Base-by-base conservation (phyloP, 1,284 basidiomycete genomes). In the Rhodofomes roseus region DNA sequence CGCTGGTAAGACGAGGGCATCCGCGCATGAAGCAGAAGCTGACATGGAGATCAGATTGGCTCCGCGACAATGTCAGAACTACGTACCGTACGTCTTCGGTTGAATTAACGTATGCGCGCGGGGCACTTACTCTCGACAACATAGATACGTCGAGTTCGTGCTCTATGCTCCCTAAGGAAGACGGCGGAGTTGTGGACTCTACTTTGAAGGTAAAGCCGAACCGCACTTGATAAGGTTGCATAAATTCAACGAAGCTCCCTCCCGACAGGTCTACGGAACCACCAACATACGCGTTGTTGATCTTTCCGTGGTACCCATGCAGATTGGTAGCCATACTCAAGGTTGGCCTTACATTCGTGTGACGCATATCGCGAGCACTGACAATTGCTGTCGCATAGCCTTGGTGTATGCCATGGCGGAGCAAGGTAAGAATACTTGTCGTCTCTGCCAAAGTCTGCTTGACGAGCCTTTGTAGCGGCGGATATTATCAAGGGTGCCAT, bases 111-210 rank as follows among this genome's bases (percentile, higher is more conserved):
- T n/a, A n/a, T n/a, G n/a, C n/a, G n/a, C n/a, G n/a, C n/a, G n/a
- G n/a, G n/a, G n/a, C n/a, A n/a, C n/a, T n/a, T n/a, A n/a, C n/a
- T n/a, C n/a, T 1, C 18, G 48, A 51, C 3, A 16, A 34, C 48
- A 11, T 8, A 61, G 62, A 68, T 58, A 64, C 63, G 41, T 55
- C 59, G 41, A 66, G 62, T 14, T 66, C 60, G 22, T 77, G 73
- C 56, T 73, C 79, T 0, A 83, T 84, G 82, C 69, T 83, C 36
- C 82, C 82, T 8, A 64, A 73, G 53, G 74, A 75, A 39, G 65
- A 75, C 58, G 80, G 81, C 44, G 83, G 83, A 61, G 82, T 84
- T 23, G 81, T 85, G 40, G 80, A 80, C 70, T 69, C 76, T 11
- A 71, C 73, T 48, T 69, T 85, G 25, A 70, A 73, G 58, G 68